Conservation (phyloP, 352 stramenopile genomes). For the Phytophthora podocarpi region DNA sequence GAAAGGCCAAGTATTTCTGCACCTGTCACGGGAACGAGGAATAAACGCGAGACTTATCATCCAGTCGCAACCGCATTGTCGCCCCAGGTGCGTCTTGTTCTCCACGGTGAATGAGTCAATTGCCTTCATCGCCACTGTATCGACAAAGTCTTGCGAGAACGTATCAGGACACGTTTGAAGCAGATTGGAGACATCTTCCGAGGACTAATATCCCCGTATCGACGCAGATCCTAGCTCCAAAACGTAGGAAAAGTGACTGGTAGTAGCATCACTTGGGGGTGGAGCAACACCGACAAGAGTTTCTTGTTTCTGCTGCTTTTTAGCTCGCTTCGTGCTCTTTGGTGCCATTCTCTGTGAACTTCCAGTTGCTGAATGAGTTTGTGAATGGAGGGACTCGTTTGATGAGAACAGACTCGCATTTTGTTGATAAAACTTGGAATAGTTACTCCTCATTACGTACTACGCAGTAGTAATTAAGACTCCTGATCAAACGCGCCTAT, state of each 20-base stretch:
- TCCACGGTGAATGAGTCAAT: constrained; percentile 7
- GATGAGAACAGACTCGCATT: no score
- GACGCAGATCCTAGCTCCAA: constrained; percentile 3
- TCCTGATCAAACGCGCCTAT: no score
- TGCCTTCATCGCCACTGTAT: background rate
- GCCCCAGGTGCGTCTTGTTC: constrained; percentile 13
- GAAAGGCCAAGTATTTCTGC: background rate
- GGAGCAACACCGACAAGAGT: no score
- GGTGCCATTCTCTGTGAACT: no score
- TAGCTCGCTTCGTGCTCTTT: no score
- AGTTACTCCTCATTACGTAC: no score
- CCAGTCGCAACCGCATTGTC: constrained; percentile 21
- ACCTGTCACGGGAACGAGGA: background rate
- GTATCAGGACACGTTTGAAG: background rate
- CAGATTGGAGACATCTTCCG: background rate
- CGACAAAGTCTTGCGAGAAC: background rate
- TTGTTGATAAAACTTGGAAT: no score
- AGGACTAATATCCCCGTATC: background rate
- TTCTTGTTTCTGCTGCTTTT: no score
- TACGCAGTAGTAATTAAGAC: no score
- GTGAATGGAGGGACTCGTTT: no score
- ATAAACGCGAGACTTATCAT: constrained; percentile 14
- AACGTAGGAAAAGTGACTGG: background rate
- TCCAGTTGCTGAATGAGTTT: no score
- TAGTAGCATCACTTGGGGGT: background rate